A percentile compares a stretch with the other conserved stretches of the same genome.
Conservation (phyloP, 768 basidiomycete species). For the Boletus eberwhitei region DNA sequence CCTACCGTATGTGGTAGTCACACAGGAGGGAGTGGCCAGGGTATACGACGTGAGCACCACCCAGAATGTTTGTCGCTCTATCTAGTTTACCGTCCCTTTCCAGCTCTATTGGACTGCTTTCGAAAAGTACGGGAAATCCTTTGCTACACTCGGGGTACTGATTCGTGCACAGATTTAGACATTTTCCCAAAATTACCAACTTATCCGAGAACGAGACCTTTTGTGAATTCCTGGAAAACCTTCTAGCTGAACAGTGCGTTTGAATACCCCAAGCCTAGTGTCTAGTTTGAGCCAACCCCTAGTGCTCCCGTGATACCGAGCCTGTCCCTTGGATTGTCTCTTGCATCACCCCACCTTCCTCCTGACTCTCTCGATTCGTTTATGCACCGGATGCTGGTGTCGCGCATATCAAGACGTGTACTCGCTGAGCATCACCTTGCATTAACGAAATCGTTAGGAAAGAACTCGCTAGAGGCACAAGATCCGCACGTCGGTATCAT, state of each 20-base stretch:
- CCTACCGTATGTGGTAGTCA: constrained; percentile 83
- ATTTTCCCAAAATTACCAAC: constrained; percentile 67
- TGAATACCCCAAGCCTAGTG: background rate
- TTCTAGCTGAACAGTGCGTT: constrained; percentile 76
- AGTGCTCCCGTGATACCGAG: constrained; percentile 80
- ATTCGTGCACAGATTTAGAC: constrained; percentile 53
- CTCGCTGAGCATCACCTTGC: constrained; percentile 88
- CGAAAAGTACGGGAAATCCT: constrained; percentile 54
- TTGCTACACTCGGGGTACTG: constrained; percentile 5
- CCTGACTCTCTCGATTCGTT: constrained; percentile 82
- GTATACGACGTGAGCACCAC: constrained; percentile 73
- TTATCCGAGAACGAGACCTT: constrained; percentile 75
- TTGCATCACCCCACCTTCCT: constrained; percentile 75
- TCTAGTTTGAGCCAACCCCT: constrained; percentile 9
- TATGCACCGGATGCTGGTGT: constrained; percentile 89
- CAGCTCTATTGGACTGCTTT: constrained; percentile 87
- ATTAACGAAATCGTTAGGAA: constrained; percentile 56
- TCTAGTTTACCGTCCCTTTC: background rate
- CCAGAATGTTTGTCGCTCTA: background rate
- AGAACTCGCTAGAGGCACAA: constrained; percentile 32
- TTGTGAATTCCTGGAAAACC: constrained; percentile 61
- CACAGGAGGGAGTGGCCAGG: constrained; percentile 75
- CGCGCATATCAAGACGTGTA: constrained; percentile 85
- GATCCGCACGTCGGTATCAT: constrained; percentile 83
- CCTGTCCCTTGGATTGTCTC: constrained; percentile 75